Evolutionary conservation across 1,284 basidiomycete species (phyloP).

Genomic region (Pisolithus thermaeus): DNA sequence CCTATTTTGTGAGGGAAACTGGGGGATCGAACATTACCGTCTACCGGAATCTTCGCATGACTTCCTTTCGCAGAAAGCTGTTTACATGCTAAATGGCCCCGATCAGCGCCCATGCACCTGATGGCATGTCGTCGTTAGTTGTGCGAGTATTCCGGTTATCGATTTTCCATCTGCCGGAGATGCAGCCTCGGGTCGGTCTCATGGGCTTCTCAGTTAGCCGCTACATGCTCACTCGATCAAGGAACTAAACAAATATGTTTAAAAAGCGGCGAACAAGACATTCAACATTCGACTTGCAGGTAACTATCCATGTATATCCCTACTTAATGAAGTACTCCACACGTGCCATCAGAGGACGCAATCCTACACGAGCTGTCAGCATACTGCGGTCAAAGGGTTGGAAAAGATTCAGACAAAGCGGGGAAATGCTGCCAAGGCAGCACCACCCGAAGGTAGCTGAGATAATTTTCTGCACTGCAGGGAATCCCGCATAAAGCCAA

Average conservation of each 20-base stretch:
- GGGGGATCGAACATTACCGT: no score
- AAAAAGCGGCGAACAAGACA: background rate
- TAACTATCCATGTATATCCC: background rate
- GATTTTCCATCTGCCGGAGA: no score
- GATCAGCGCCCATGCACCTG: background rate
- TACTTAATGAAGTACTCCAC: background rate
- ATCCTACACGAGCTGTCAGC: conserved; percentile 6
- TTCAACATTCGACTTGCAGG: background rate
- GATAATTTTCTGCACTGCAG: conserved; percentile 54
- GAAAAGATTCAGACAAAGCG: conserved; percentile 39
- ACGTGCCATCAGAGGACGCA: background rate
- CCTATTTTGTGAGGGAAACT: no score
- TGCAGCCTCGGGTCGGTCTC: background rate
- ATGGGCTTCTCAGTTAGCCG: background rate
- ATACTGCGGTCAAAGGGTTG: background rate
- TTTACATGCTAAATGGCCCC: background rate
- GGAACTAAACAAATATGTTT: background rate
- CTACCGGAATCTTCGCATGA: background rate
- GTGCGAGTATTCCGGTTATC: background rate
- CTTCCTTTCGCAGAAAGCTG: background rate
- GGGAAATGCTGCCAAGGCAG: conserved; percentile 38
- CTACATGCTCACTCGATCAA: background rate
- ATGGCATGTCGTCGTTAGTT: background rate
- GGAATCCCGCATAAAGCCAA: conserved; percentile 76
- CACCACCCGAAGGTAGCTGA: conserved; percentile 56